These are phyloP conservation scores for Kuraishia ogatae DNA, from an alignment of 805 yeast species.

Conservation along the genomic window DNA sequence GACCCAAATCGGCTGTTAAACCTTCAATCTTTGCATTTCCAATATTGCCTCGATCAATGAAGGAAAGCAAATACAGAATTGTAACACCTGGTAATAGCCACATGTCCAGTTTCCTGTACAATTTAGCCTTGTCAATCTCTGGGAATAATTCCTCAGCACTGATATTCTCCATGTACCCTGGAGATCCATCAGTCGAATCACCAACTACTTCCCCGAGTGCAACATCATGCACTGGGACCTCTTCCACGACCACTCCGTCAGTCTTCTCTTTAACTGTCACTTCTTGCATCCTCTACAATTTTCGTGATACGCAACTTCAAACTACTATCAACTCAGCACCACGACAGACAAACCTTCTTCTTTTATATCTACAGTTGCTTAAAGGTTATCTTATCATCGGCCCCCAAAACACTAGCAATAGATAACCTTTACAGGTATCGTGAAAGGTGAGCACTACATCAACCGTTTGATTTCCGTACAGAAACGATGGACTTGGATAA, in stretches of 20 bases:
- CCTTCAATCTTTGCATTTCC: conserved; percentile 43
- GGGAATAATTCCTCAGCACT: neutral
- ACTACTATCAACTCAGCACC: neutral
- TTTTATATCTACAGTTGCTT: too few relatives aligned
- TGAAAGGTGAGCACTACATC: too few relatives aligned
- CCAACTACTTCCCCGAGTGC: neutral
- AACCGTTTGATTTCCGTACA: neutral
- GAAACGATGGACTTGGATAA: neutral
- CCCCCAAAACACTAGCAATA: neutral
- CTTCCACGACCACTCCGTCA: neutral
- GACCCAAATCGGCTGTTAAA: conserved; percentile 33
- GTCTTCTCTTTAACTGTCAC: neutral
- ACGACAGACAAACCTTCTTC: neutral
- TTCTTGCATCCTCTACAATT: neutral
- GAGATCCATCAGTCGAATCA: neutral
- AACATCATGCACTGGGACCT: neutral
- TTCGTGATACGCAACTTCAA: neutral
- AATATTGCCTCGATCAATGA: conserved; percentile 43
- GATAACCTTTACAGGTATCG: too few relatives aligned
- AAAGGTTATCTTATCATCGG: neutral
- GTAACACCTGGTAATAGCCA: neutral
- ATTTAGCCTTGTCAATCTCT: neutral
- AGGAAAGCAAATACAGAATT: conserved; percentile 1
- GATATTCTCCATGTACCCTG: neutral
- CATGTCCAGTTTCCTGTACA: neutral